Evolutionary conservation across 129 eudicot genomes (phyloP), one percentile per base, ranked within the genome.

Genomic region (Kitagawia praeruptora): DNA sequence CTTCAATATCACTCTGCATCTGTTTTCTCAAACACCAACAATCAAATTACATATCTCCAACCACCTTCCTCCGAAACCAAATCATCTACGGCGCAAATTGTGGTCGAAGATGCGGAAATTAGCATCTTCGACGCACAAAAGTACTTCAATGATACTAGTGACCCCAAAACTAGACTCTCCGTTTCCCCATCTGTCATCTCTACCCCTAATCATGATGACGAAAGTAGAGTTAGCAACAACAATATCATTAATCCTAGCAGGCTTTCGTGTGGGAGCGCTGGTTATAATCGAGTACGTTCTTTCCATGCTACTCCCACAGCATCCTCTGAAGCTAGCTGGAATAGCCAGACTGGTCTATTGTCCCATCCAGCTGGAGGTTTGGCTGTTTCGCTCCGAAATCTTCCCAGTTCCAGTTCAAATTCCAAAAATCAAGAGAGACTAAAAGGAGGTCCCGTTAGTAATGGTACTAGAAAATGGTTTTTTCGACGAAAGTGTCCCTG

Each of bases 281-380:
- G 85, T 4, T 81, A 79, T 45, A 79, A 75, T 39, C 63, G 85
- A 16, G 83, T 85, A 2, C 80, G 85, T n/a, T 89, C 93, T 14
- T 89, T 86, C 58, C 87, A 81, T n/a, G 87, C 88, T 3, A 89
- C 93, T 23, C 93, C 93, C 0, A 86, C 93, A 3, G 93, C 89
- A 23, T 89, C 93, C 1, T 89, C 93, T 1, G 93, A 89, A 71
- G 93, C 90, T 14, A 86, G 90, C 78, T 86, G 93, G 93, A 89
- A 89, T 61, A 89, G 93, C 87, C 90, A 86, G 78, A 82, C 88
- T 0, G 93, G 93, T 19, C 84, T 89, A 19, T 74, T 89, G 25
- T 54, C 87, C 12, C 87, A 89, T 45, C 90, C 88, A 0, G 87
- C 85, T 5, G 93, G 90, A 10, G 53, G 83, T 8, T 18, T 79